Conservation (phyloP, 257 asterid species). For the Nicotiana noctiflora region DNA sequence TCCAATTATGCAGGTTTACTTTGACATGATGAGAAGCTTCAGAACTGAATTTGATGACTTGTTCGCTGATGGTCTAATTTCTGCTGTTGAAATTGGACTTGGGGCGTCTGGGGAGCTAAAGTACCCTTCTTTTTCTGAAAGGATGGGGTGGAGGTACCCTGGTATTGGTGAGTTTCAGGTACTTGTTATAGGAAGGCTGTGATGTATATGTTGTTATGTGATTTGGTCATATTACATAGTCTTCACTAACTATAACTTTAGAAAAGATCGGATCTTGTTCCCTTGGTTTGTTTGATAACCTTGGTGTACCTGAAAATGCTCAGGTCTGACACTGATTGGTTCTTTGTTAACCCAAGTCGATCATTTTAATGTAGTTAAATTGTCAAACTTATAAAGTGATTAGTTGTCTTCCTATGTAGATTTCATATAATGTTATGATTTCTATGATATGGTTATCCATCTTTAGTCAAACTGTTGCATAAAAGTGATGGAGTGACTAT, state of each 20-base stretch:
- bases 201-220: neutral
- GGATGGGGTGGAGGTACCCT: conserved; percentile 82
- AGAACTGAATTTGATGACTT: conserved; percentile 65
- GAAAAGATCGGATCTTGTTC: neutral
- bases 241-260: neutral
- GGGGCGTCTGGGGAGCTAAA: conserved; percentile 74
- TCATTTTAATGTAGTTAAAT: neutral
- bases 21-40: conserved; percentile 79
- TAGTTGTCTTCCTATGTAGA: neutral
- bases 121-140: conserved; percentile 68
- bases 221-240: neutral
- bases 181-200: conserved; percentile 11
- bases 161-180: conserved; percentile 92
- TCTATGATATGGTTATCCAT: neutral
- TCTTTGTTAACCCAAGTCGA: neutral
- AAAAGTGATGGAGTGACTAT: neutral
- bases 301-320: neutral
- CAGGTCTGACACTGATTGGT: neutral
- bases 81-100: conserved; percentile 68
- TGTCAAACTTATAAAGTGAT: neutral
- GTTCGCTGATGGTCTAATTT: conserved; percentile 50
- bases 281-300: neutral
- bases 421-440: neutral
- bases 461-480: neutral
- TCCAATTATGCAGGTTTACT: conserved; percentile 48